These are phyloP conservation scores for Curvularia lunata DNA, from an alignment of 2,329 filamentous ascomycete species.

Conservation along the genomic window DNA sequence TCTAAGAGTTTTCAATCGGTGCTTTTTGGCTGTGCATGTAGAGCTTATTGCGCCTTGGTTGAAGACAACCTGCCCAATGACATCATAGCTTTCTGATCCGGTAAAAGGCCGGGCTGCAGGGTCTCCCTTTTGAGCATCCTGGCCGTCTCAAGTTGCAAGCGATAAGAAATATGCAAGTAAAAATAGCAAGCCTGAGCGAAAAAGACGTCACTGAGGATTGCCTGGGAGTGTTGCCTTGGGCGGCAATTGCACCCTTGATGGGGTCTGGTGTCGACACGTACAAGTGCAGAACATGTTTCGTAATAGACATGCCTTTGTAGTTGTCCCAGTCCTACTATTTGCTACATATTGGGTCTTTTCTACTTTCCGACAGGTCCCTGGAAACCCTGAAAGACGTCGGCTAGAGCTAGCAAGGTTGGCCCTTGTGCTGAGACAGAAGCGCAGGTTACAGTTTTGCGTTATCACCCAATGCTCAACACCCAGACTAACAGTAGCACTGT, in stretches of 20 bases:
- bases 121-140: background rate
- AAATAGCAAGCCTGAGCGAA: background rate
- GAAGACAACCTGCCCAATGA: background rate
- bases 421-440: background rate
- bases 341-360: background rate
- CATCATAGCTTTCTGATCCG: background rate
- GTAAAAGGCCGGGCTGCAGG: slow-evolving; percentile 4
- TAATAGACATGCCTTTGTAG: background rate
- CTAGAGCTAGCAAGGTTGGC: background rate
- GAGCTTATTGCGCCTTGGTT: background rate
- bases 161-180: background rate
- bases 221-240: background rate
- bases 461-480: background rate
- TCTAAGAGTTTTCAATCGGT: no score
- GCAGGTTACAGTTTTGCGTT: background rate
- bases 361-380: background rate
- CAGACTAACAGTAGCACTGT: background rate
- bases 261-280: background rate
- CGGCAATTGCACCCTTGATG: background rate
- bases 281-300: background rate
- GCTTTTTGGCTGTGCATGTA: background rate
- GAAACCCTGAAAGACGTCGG: background rate
- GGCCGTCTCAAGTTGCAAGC: background rate
- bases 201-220: background rate
- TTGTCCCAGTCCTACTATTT: background rate